Evolutionary conservation across 169 alveolate species (phyloP).

Genomic region (Plasmodium adleri): DNA sequence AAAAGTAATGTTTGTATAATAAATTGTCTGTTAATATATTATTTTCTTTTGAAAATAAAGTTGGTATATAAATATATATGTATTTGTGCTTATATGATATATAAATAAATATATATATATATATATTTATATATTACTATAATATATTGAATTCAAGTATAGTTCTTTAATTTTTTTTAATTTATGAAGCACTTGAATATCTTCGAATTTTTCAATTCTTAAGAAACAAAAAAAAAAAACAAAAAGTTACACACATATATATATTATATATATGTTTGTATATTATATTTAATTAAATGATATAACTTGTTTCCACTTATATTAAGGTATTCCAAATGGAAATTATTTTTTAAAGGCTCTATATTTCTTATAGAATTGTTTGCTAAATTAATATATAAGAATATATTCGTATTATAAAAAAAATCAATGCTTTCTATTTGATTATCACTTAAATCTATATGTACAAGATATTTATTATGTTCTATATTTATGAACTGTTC

Average conservation of each 20-base stretch:
- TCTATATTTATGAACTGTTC: slow-evolving; percentile 42
- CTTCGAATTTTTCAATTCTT: slow-evolving; percentile 67
- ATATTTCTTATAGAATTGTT: slow-evolving; percentile 39
- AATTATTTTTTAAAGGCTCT: slow-evolving; percentile 41
- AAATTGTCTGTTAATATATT: slow-evolving; percentile 13
- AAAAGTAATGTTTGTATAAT: slow-evolving; percentile 52
- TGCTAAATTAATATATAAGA: slow-evolving; percentile 37
- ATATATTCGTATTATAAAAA: slow-evolving; percentile 17
- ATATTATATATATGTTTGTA: no score
- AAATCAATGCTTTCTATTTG: slow-evolving; percentile 48
- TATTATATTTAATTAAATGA: neutral
- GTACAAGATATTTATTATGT: slow-evolving; percentile 22
- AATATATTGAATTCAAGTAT: slow-evolving; percentile 57
- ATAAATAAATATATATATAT: neutral
- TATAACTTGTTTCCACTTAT: slow-evolving; percentile 67
- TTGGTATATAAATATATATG: neutral
- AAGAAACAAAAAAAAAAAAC: slow-evolving; percentile 6
- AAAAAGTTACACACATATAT: neutral
- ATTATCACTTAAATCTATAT: slow-evolving; percentile 70
- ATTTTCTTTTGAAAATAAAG: slow-evolving; percentile 16
- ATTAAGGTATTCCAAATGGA: slow-evolving; percentile 43
- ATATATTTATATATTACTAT: slow-evolving; percentile 37
- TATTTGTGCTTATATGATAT: neutral
- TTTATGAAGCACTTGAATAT: slow-evolving; percentile 30
- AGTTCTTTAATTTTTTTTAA: slow-evolving; percentile 41